These are phyloP conservation scores for Alternaria novae-zelandiae DNA, from an alignment of 2,329 filamentous ascomycete species.

Conservation along the genomic window DNA sequence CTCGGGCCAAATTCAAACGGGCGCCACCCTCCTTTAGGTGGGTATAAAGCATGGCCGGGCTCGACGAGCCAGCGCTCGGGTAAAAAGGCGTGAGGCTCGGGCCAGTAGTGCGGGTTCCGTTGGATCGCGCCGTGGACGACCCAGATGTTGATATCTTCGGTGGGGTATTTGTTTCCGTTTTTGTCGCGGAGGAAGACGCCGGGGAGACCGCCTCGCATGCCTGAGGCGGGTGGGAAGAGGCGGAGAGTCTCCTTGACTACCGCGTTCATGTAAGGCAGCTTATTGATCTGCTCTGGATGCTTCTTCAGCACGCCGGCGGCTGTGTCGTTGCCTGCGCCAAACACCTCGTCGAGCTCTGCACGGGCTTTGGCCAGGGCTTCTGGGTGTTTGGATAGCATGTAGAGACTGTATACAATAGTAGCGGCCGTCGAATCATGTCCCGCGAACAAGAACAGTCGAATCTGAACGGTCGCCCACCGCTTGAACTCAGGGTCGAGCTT, in stretches of 20 bases:
- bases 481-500: constrained; percentile 32
- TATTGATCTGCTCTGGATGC: constrained; percentile 37
- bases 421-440: constrained; percentile 46
- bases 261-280: constrained; percentile 38
- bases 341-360: constrained; percentile 39
- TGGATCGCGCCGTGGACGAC: constrained; percentile 24
- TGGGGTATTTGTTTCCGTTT: constrained; percentile 31
- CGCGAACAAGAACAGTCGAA: constrained; percentile 33
- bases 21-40: constrained; percentile 31
- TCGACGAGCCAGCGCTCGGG: constrained; percentile 33
- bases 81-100: constrained; percentile 25
- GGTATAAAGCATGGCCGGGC: constrained; percentile 14
- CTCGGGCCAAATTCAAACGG: constrained; percentile 50
- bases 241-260: constrained; percentile 47
- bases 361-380: constrained; percentile 26
- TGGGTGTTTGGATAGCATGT: constrained; percentile 38
- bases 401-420: constrained; percentile 40
- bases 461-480: constrained; percentile 4
- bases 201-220: constrained; percentile 22
- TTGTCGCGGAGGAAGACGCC: constrained; percentile 20
- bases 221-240: constrained; percentile 43
- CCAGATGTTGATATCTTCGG: constrained; percentile 21
- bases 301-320: constrained; percentile 19
- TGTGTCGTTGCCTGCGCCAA: constrained; percentile 26
- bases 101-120: constrained; percentile 25